A percentile compares a stretch with the other conserved stretches of the same genome.
phyloP scores from a whole-genome alignment of 495 filamentous ascomycete genomes.

The Penicillium diatomitis region DNA sequence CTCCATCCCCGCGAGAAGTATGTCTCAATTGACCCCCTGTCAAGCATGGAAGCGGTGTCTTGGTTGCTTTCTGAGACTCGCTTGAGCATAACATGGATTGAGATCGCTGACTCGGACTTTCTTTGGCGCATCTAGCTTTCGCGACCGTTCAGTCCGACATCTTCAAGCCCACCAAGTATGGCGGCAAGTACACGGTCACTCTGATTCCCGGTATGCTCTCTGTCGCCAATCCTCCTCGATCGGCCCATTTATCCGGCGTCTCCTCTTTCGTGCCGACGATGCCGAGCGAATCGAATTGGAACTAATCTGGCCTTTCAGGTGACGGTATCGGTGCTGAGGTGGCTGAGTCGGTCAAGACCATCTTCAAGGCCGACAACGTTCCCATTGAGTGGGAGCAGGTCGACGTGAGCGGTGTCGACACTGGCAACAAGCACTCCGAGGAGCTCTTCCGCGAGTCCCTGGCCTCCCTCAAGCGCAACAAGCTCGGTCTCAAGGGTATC shows the following conservation, averaged over 20 bases:
- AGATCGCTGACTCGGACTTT: slow-evolving; percentile 9
- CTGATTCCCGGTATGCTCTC: slow-evolving; percentile 71
- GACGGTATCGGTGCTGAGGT: slow-evolving; percentile 98
- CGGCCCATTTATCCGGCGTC: not conserved
- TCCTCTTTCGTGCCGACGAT: not conserved
- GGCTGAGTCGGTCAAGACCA: slow-evolving; percentile 92
- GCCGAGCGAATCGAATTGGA: not conserved
- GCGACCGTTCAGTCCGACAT: slow-evolving; percentile 80
- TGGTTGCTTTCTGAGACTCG: too few species aligned
- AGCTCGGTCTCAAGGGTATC: slow-evolving; percentile 94
- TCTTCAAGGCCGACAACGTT: slow-evolving; percentile 99
- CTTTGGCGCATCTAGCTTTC: slow-evolving; percentile 31
- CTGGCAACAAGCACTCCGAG: slow-evolving; percentile 80
- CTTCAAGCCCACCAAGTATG: slow-evolving; percentile 98
- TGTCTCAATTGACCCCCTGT: slow-evolving; percentile 9
- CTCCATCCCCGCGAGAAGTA: slow-evolving; percentile 37
- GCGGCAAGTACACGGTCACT: slow-evolving; percentile 98
- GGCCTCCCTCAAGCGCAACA: slow-evolving; percentile 91
- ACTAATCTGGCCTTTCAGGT: slow-evolving; percentile 35
- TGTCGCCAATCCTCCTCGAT: not conserved
- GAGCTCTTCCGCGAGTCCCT: slow-evolving; percentile 92
- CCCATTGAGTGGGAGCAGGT: slow-evolving; percentile 98
- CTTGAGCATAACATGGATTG: too few species aligned
- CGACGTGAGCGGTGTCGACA: slow-evolving; percentile 86
- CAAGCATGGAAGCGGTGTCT: not conserved